These are phyloP conservation scores for Aureobasidium sp. DNA, from an alignment of 2,329 filamentous ascomycete genomes.

Conservation along the genomic window DNA sequence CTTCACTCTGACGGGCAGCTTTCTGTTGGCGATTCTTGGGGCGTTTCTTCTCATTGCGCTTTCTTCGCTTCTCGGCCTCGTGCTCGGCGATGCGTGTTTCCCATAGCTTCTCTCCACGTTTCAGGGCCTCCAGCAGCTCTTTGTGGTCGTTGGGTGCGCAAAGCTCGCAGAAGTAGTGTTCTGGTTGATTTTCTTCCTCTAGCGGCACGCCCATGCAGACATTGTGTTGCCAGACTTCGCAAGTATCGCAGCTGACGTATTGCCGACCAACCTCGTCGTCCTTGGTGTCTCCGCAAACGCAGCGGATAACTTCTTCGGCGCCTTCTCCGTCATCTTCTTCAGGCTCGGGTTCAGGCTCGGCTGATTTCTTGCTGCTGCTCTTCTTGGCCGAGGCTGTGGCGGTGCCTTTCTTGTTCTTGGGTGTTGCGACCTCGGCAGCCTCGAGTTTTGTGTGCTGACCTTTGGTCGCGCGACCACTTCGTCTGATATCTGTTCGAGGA, in stretches of 20 bases:
- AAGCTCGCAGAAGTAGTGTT: conserved; percentile 86
- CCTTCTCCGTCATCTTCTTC: conserved; percentile 46
- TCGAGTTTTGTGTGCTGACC: conserved; percentile 92
- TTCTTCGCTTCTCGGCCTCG: conserved; percentile 50
- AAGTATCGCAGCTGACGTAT: conserved; percentile 94
- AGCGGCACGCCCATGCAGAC: conserved; percentile 86
- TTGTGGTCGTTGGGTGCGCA: conserved; percentile 80
- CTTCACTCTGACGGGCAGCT: conserved; percentile 26
- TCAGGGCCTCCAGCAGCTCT: conserved; percentile 70
- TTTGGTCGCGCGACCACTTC: conserved; percentile 93
- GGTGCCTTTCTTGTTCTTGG: conserved; percentile 34
- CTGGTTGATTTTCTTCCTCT: conserved; percentile 65
- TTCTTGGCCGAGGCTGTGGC: conserved; percentile 27
- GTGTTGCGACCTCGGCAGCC: conserved; percentile 52
- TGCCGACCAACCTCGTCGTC: conserved; percentile 80
- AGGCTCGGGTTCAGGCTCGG: conserved; percentile 42
- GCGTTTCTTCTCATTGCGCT: conserved; percentile 53
- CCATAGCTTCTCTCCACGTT: conserved; percentile 80
- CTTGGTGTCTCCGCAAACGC: conserved; percentile 83
- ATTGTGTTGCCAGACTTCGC: conserved; percentile 94
- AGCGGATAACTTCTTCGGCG: conserved; percentile 74
- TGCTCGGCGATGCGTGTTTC: conserved; percentile 56
- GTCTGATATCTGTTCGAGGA: conserved; percentile 68
- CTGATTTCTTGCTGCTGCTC: conserved; percentile 40
- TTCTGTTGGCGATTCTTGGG: conserved; percentile 43